Conservation (phyloP, 1,284 basidiomycete genomes). For the Leccinum angustisporum region DNA sequence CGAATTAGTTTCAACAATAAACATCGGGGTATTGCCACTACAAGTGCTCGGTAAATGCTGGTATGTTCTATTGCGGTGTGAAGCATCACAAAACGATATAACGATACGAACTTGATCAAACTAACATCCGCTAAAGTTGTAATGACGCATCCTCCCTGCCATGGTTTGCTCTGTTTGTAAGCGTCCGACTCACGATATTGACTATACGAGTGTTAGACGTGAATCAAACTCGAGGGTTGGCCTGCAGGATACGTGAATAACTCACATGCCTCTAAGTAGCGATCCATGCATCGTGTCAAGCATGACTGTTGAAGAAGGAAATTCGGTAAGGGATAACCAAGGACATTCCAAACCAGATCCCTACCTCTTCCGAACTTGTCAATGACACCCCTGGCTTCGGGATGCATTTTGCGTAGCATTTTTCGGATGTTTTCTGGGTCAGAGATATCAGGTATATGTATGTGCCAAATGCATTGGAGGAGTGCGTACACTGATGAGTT, state of each 20-base stretch:
- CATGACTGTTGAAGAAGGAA: slow-evolving; percentile 53
- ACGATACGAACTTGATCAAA: neutral
- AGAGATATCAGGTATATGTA: slow-evolving; percentile 3
- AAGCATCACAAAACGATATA: neutral
- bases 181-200: slow-evolving; percentile 71
- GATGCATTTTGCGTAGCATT: slow-evolving; percentile 76
- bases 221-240: slow-evolving; percentile 1
- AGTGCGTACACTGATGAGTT: slow-evolving; percentile 67
- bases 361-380: slow-evolving; percentile 72
- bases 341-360: neutral
- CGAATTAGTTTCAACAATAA: slow-evolving; percentile 19
- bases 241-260: neutral
- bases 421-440: slow-evolving; percentile 70
- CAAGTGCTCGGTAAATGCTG: neutral
- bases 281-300: slow-evolving; percentile 71
- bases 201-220: slow-evolving; percentile 48
- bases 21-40: slow-evolving; percentile 11
- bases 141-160: slow-evolving; percentile 23
- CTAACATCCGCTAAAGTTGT: slow-evolving; percentile 2
- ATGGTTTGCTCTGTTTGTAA: slow-evolving; percentile 50
- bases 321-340: slow-evolving; percentile 2
- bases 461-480: neutral
- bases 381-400: slow-evolving; percentile 74
- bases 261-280: slow-evolving; percentile 85
- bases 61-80: slow-evolving; percentile 8